phyloP scores from a whole-genome alignment of 169 alveolate species.

The Plasmodium reichenowi region DNA sequence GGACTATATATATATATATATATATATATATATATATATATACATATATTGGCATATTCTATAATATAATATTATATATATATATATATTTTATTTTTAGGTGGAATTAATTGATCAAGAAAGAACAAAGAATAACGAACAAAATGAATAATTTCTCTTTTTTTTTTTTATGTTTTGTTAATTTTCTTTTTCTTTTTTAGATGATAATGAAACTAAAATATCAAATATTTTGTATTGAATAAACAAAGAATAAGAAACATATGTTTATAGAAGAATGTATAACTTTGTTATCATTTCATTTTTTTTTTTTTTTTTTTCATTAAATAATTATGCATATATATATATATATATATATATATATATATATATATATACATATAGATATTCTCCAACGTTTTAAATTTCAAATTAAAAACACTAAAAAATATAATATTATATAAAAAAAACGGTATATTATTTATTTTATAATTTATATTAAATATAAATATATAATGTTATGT shows the following conservation, averaged over 20 bases:
- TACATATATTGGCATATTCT: background rate
- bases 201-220: too few species aligned
- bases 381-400: too few species aligned
- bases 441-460: too few species aligned
- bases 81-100: conserved; percentile 6
- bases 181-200: too few species aligned
- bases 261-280: too few species aligned
- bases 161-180: conserved; percentile 46
- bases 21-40: background rate
- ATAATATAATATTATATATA: background rate
- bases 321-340: background rate
- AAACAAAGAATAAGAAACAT: too few species aligned
- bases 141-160: conserved; percentile 19
- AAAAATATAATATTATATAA: too few species aligned
- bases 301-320: conserved; percentile 10
- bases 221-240: too few species aligned
- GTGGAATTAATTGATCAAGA: conserved; percentile 70
- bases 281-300: too few species aligned
- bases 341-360: background rate
- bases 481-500: too few species aligned
- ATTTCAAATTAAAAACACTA: too few species aligned
- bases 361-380: background rate
- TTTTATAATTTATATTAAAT: too few species aligned
- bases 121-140: conserved; percentile 51
- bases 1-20: background rate